Evolutionary conservation across 2,329 filamentous ascomycete species (phyloP), one percentile per base, ranked within the genome.

Genomic region (Periconia sp.): DNA sequence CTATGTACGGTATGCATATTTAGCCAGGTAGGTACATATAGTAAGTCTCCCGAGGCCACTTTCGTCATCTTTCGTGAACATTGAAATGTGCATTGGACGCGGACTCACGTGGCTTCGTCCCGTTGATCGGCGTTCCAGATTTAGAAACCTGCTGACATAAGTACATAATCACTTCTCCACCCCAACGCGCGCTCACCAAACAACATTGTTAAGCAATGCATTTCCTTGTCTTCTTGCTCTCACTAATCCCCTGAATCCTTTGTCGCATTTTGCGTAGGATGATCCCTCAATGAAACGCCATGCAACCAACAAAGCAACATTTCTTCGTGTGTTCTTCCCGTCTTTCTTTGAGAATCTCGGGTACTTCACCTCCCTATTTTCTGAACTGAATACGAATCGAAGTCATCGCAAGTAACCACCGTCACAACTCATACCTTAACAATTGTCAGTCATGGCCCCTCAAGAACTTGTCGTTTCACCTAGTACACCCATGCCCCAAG

Each of bases 401-500:
- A 47, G 27, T 35, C 31, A 37, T 33, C 10, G 19, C 19, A 44
- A n/a, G 10, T 27, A 7, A 43, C 23, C 15, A 45, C 45, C 47
- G 18, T n/a, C 18, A 14, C 11, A 27, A 40, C 33, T 13, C 20
- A n/a, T 18, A 40, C 41, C 14, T 31, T 3, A 45, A 41, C 30
- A 31, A 53, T 5, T 30, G 9, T 6, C 41, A 42, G 20, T 11
- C n/a, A 59, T 54, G 58, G 49, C 52, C 11, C 52, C 41, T 37
- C 61, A 42, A 42, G 68, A 71, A 54, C 47, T 64, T 11, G 64
- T 52, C 17, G 68, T 72, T 9, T 45, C 44, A 14, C 45, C 61
- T 1, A 57, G 23, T 10, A 52, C 53, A 6, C 54, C 62, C 7
- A 65, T 72, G 58, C 69, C 66, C 0, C 59, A 63, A 41, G 66